Conservation (phyloP, 75 land plant species). For the Cupressus sempervirens region DNA sequence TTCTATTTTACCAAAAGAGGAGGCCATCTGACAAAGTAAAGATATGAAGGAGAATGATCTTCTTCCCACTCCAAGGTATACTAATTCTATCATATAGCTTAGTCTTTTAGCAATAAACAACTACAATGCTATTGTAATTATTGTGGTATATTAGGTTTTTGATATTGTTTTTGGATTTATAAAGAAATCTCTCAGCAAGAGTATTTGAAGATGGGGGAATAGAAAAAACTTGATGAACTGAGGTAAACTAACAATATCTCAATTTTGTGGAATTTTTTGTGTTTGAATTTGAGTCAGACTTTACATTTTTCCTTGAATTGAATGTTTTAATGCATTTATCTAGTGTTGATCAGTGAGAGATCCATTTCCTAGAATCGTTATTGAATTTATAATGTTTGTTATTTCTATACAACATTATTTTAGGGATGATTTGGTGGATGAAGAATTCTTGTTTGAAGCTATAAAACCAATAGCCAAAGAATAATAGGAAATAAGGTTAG, state of each 20-base stretch:
- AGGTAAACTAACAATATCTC: conserved; percentile 31
- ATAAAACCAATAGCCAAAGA: conserved; percentile 79
- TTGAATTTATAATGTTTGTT: background rate
- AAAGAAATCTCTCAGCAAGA: conserved; percentile 86
- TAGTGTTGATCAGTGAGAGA: background rate
- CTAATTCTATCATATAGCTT: background rate
- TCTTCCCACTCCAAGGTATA: conserved; percentile 49
- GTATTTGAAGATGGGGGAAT: conserved; percentile 82
- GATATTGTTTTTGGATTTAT: conserved; percentile 9
- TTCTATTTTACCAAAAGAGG: conserved; percentile 42
- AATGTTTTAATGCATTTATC: background rate
- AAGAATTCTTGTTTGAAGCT: conserved; percentile 80
- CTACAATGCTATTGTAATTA: background rate
- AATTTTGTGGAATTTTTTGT: background rate
- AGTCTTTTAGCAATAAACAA: background rate
- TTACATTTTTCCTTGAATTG: background rate
- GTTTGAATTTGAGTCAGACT: background rate
- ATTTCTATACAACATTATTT: conserved; percentile 5
- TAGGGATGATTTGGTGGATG: conserved; percentile 71
- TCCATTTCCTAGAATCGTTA: background rate
- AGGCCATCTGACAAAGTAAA: conserved; percentile 63
- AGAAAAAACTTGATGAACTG: conserved; percentile 87
- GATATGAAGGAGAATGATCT: conserved; percentile 62
- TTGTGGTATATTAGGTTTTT: background rate
- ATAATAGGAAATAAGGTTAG: conserved; percentile 56